phyloP scores from a whole-genome alignment of 1,139 yeast species.

The Suhomyces terraborum region DNA sequence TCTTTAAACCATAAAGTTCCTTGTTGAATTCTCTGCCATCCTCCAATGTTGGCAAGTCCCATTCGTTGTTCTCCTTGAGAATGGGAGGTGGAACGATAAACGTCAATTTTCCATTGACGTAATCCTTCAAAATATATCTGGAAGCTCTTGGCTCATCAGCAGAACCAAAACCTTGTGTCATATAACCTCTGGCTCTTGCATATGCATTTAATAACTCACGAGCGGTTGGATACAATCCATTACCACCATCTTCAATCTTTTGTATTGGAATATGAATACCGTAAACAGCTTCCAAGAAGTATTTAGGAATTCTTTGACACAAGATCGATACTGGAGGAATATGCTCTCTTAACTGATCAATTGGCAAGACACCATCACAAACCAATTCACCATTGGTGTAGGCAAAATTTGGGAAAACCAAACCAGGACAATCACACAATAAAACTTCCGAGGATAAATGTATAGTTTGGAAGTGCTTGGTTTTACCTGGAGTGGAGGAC shows the following conservation, averaged over 20 bases:
- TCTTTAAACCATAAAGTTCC: constrained; percentile 64
- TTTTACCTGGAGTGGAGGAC: constrained; percentile 97
- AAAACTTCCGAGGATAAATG: constrained; percentile 78
- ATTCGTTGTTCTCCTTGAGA: constrained; percentile 38
- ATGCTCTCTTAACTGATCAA: constrained; percentile 92
- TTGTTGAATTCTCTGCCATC: constrained; percentile 65
- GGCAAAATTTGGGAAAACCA: constrained; percentile 97
- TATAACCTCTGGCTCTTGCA: constrained; percentile 95
- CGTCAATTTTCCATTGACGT: constrained; percentile 86
- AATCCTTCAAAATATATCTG: constrained; percentile 88
- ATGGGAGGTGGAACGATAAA: constrained; percentile 89
- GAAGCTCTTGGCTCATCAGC: constrained; percentile 98
- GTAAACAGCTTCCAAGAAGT: constrained; percentile 83
- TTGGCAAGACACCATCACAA: constrained; percentile 96
- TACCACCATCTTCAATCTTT: constrained; percentile 83
- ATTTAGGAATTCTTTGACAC: constrained; percentile 86
- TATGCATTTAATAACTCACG: constrained; percentile 88
- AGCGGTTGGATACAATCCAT: constrained; percentile 79
- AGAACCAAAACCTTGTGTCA: constrained; percentile 96
- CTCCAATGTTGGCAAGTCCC: constrained; percentile 44
- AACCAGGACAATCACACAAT: constrained; percentile 98
- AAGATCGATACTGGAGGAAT: constrained; percentile 90
- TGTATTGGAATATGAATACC: constrained; percentile 85
- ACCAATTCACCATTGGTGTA: constrained; percentile 95
- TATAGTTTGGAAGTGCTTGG: constrained; percentile 98